Evolutionary conservation across 1,284 basidiomycete genomes (phyloP), one percentile per base, ranked within the genome.

Genomic region (Ceratobasidium sp.): DNA sequence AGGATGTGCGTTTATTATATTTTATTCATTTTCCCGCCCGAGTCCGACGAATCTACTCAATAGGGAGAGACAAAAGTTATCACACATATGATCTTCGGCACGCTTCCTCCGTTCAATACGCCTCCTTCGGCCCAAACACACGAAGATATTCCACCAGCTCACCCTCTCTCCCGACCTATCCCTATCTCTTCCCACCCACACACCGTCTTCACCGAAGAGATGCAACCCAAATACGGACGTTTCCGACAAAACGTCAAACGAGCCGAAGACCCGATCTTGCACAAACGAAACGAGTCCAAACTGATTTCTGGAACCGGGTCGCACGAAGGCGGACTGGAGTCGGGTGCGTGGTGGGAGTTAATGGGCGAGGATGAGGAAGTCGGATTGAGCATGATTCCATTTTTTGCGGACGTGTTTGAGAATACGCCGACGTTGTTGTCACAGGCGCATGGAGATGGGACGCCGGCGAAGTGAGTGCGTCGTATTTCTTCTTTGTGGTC

Each of bases 341-440:
- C 87, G 86, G 89, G 87, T 11, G 84, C 86, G 14, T 91, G 89
- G 88, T 82, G 86, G 59, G 82, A 87, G 67, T 84, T 91, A 44
- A 79, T 75, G 0, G 84, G 84, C 65, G 77, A 82, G 27, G 80
- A 82, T 6, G 88, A 88, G 74, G 80, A 75, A 41, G 81, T 91
- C 54, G 87, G 85, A 3, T 82, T 82, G 5, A 81, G 87, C 1
- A 83, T 85, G 19, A 77, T 91, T 17, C 85, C 87, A 2, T 88
- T 90, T 79, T 82, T 90, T 64, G 88, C 84, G 29, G 90, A 91
- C 76, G 82, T 85, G 1, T 86, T 87, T 77, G 50, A 81, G 29
- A 87, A 86, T 75, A 77, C 86, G 15, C 85, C 87, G 0, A 60
- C 75, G 9, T 80, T 89, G 50, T 80, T 90, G 33, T 86, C 89